Percentiles rank a stretch among this genome's conserved stretches.
Evolutionary conservation across 805 yeast species (phyloP).

Genomic region (Suhomyces vadensis): DNA sequence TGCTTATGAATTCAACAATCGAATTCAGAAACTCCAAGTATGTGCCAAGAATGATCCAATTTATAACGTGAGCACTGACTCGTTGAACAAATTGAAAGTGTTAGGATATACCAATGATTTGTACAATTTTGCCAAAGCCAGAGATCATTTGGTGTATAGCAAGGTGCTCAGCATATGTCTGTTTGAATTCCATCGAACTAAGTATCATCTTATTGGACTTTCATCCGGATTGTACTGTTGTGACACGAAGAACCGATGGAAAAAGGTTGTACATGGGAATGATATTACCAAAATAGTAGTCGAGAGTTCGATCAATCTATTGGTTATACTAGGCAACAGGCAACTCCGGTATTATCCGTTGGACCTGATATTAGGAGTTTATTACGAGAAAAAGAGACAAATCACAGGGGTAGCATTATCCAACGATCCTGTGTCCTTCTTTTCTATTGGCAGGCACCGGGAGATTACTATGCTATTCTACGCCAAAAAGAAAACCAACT

Average conservation of each 20-base stretch:
- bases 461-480: slow-evolving; percentile 58
- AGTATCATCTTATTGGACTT: slow-evolving; percentile 58
- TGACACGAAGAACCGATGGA: slow-evolving; percentile 54
- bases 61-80: slow-evolving; percentile 30
- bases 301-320: slow-evolving; percentile 53
- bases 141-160: slow-evolving; percentile 32
- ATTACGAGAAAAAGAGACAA: slow-evolving; percentile 41
- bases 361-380: slow-evolving; percentile 61
- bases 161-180: slow-evolving; percentile 44
- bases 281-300: slow-evolving; percentile 63
- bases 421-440: slow-evolving; percentile 53
- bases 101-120: slow-evolving; percentile 29
- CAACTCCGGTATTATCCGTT: slow-evolving; percentile 62
- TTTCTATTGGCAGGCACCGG: slow-evolving; percentile 68
- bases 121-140: slow-evolving; percentile 21
- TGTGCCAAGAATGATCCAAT: slow-evolving; percentile 55
- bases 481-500: slow-evolving; percentile 52
- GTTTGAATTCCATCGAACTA: slow-evolving; percentile 47
- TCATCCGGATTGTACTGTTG: slow-evolving; percentile 62
- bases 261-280: slow-evolving; percentile 50
- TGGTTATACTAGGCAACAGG: slow-evolving; percentile 60
- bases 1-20: slow-evolving; percentile 59
- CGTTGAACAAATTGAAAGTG: slow-evolving; percentile 19
- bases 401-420: slow-evolving; percentile 51
- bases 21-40: slow-evolving; percentile 52